Percentiles rank a stretch among this genome's conserved stretches.
phyloP scores from a whole-genome alignment of 768 basidiomycete genomes.

The Sarcomyxa edulis region DNA sequence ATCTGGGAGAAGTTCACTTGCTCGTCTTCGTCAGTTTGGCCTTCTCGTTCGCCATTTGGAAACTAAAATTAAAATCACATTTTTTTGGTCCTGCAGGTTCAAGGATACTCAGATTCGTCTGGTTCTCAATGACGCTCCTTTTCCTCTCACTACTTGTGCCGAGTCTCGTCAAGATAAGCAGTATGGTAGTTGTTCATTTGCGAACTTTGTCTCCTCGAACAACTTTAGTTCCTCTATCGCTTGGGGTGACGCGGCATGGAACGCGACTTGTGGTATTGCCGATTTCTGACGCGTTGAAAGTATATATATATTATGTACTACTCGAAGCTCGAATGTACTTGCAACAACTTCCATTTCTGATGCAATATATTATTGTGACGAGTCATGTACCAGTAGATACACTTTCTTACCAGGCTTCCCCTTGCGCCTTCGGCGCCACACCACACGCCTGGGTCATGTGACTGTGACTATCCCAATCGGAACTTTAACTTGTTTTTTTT shows the following conservation, averaged over 20 bases:
- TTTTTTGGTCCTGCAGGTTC: no score
- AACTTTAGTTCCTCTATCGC: constrained; percentile 16
- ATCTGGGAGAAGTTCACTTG: constrained; percentile 37
- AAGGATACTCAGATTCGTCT: constrained; percentile 33
- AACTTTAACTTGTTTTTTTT: no score
- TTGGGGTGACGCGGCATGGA: constrained; percentile 30
- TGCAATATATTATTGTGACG: no score
- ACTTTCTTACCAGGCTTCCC: no score
- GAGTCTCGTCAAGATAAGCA: constrained; percentile 19
- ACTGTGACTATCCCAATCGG: no score
- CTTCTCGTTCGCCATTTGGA: not conserved
- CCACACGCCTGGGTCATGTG: no score
- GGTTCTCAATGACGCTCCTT: constrained; percentile 33
- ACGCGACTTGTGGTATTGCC: constrained; percentile 23
- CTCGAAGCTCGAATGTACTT: no score
- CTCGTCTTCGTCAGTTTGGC: constrained; percentile 21
- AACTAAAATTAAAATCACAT: constrained; percentile 1
- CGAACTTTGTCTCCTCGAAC: constrained; percentile 25
- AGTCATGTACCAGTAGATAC: no score
- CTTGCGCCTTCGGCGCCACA: no score
- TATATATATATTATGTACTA: no score
- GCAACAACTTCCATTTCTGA: no score
- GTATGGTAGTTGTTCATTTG: constrained; percentile 32
- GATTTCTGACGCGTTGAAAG: no score
- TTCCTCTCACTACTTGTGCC: constrained; percentile 30